Conservation (phyloP, 768 basidiomycete species). For the Leccinum incarnatum region DNA sequence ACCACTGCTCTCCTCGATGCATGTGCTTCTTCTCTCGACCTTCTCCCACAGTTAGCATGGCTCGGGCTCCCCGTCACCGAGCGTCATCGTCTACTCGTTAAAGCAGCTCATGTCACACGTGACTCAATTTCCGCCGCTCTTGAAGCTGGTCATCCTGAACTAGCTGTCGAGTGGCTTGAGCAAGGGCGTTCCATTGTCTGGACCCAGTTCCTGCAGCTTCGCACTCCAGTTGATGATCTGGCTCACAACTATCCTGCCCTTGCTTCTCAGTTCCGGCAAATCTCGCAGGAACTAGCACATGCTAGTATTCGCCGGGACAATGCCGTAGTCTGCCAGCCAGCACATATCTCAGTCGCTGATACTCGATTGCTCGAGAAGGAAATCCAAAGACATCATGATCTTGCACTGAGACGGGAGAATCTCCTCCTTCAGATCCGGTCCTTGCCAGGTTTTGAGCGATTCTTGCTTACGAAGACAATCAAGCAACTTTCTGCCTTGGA, state of each 20-base stretch:
- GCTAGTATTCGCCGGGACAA: background rate
- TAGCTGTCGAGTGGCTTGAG: background rate
- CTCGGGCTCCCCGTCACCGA: background rate
- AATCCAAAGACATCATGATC: background rate
- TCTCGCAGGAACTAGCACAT: background rate
- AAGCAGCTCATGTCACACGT: background rate
- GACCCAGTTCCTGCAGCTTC: background rate
- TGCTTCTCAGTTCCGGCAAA: background rate
- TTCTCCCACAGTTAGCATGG: background rate
- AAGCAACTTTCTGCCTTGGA: background rate
- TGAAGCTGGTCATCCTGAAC: background rate
- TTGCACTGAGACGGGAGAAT: background rate
- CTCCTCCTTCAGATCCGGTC: background rate
- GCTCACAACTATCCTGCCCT: background rate
- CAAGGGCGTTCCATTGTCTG: background rate
- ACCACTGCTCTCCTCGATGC: background rate
- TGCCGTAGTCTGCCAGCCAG: background rate
- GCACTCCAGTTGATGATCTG: background rate
- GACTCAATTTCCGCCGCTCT: background rate
- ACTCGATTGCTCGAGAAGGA: background rate
- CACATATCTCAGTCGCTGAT: background rate
- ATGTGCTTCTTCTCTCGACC: background rate
- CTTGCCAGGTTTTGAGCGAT: background rate
- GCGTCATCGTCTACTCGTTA: background rate
- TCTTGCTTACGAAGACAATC: background rate